phyloP scores from a whole-genome alignment of 495 filamentous ascomycete species.

The Stereocaulon alpinum region DNA sequence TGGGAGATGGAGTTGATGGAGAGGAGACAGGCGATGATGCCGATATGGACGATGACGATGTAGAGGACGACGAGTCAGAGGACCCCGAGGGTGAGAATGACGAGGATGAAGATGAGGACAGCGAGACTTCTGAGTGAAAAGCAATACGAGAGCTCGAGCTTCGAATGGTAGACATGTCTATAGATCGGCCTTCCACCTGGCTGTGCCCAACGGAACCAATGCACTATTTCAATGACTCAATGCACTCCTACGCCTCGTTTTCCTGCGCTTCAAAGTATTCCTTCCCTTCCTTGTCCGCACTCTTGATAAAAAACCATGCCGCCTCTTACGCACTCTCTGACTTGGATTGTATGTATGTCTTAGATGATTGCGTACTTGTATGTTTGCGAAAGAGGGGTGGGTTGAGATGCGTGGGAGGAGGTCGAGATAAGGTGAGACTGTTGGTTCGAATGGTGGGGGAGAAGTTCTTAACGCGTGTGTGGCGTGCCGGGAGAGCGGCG shows the following conservation, averaged over 20 bases:
- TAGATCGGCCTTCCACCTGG: background rate
- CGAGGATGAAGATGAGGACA: conserved; percentile 20
- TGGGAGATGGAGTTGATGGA: conserved; percentile 55
- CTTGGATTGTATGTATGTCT: conserved; percentile 49
- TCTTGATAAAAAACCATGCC: conserved; percentile 47
- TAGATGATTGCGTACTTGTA: conserved; percentile 44
- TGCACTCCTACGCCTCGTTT: conserved; percentile 41
- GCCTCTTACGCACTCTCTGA: conserved; percentile 49
- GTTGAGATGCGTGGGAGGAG: conserved; percentile 32
- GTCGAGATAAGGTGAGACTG: background rate
- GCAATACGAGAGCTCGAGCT: too few species aligned
- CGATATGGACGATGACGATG: conserved; percentile 40
- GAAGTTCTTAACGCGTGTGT: background rate
- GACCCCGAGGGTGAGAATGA: conserved; percentile 25
- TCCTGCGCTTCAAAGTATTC: conserved; percentile 41
- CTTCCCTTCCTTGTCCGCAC: conserved; percentile 41
- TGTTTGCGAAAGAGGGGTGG: conserved; percentile 35
- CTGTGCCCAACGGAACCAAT: too few species aligned
- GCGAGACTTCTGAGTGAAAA: background rate
- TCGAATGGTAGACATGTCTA: background rate
- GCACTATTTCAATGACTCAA: conserved; percentile 33
- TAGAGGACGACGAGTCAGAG: conserved; percentile 37
- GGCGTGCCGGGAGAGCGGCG: background rate
- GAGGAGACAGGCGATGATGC: conserved; percentile 57
- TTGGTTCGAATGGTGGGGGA: background rate